These are phyloP conservation scores for Lepidopterella palustris DNA, from an alignment of 495 filamentous ascomycete species.

Conservation along the genomic window DNA sequence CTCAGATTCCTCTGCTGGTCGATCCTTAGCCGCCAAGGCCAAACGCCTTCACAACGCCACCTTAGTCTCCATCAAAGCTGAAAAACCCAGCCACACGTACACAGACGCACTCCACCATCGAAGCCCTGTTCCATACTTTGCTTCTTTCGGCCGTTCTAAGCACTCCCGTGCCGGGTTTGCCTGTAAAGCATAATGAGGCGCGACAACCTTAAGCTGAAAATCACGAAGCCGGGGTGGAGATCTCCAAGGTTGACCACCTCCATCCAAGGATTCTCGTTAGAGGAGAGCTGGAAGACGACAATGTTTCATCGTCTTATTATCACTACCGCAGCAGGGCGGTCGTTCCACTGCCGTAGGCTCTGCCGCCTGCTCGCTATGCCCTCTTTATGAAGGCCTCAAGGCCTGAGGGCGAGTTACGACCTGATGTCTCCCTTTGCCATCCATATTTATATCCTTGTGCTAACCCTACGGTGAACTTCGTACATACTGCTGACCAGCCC, in stretches of 20 bases:
- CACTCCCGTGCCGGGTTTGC: neutral
- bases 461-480: constrained; percentile 15
- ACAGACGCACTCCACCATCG: neutral
- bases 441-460: constrained; percentile 28
- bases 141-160: neutral
- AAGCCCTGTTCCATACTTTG: neutral
- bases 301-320: neutral
- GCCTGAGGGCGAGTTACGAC: constrained; percentile 4
- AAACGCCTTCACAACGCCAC: neutral
- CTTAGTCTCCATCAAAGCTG: neutral
- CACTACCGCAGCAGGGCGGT: neutral
- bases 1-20: too few relatives aligned
- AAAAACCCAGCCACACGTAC: neutral
- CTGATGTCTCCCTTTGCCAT: constrained; percentile 18
- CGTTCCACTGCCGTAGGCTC: neutral
- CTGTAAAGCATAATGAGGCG: neutral
- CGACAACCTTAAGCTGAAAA: constrained; percentile 1
- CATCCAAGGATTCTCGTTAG: neutral
- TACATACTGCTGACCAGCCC: constrained; percentile 22
- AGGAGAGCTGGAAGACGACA: neutral
- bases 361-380: neutral
- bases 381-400: neutral
- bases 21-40: too few relatives aligned
- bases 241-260: neutral
- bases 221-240: neutral